These are phyloP conservation scores for Zymoseptoria pseudotritici DNA, from an alignment of 2,329 filamentous ascomycete genomes.

Conservation along the genomic window DNA sequence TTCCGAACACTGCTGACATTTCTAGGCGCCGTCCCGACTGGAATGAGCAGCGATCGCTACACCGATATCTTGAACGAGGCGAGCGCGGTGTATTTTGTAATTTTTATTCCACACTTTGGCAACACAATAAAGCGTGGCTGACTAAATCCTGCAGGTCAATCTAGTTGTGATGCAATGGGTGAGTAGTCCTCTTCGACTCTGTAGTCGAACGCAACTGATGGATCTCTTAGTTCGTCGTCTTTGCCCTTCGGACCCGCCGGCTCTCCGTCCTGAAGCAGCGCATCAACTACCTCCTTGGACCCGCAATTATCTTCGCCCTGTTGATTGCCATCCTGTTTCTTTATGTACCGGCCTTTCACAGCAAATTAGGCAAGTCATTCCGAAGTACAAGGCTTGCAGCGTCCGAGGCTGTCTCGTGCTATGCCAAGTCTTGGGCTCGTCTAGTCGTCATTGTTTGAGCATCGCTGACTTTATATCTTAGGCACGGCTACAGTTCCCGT, in stretches of 20 bases:
- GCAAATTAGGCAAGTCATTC: constrained; percentile 37
- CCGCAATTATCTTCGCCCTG: constrained; percentile 62
- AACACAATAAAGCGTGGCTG: no score
- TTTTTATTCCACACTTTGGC: no score
- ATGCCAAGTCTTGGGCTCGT: no score
- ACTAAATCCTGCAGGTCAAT: no score
- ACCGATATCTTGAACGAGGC: constrained; percentile 53
- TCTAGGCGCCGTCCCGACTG: no score
- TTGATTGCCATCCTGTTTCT: constrained; percentile 58
- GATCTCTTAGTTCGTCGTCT: constrained; percentile 63
- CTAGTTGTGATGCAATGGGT: constrained; percentile 60
- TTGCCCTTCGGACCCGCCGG: constrained; percentile 56
- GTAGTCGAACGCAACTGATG: not conserved
- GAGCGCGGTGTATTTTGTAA: no score
- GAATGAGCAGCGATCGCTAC: constrained; percentile 41
- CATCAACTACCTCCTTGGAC: constrained; percentile 64
- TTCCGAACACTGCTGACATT: no score
- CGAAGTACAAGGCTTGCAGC: no score
- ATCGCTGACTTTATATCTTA: no score
- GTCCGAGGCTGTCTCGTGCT: no score
- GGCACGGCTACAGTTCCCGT: constrained; percentile 56
- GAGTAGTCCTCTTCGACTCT: not conserved
- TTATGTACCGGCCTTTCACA: constrained; percentile 60
- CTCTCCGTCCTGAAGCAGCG: constrained; percentile 64
- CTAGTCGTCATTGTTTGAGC: no score